Evolutionary conservation across 2,329 filamentous ascomycete species (phyloP).

Genomic region (Pyricularia sp.): DNA sequence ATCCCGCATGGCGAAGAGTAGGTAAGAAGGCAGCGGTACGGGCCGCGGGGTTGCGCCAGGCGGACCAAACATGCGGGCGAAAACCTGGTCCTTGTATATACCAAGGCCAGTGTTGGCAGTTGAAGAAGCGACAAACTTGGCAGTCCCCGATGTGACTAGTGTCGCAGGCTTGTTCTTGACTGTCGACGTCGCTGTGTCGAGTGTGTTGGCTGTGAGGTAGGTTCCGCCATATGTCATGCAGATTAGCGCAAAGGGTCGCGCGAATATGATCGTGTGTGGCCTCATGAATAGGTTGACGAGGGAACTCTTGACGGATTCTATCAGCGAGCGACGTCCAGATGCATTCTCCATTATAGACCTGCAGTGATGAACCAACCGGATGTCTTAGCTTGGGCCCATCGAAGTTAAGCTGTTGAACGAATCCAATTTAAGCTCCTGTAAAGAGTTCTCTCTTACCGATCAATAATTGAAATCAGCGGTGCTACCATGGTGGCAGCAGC

Average conservation of each 20-base stretch:
- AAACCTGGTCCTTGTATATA: conserved; percentile 78
- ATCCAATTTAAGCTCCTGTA: background rate
- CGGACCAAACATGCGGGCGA: conserved; percentile 73
- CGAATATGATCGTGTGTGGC: conserved; percentile 52
- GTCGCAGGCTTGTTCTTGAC: conserved; percentile 44
- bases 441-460: conserved; percentile 46
- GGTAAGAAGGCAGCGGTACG: conserved; percentile 63
- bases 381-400: background rate
- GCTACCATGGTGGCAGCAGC: conserved; percentile 69
- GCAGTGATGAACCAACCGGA: background rate
- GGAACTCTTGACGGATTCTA: conserved; percentile 49
- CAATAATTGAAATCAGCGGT: conserved; percentile 79
- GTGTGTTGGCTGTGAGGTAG: conserved; percentile 77
- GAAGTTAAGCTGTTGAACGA: background rate
- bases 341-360: conserved; percentile 76
- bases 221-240: conserved; percentile 76
- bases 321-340: conserved; percentile 55
- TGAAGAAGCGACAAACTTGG: conserved; percentile 75
- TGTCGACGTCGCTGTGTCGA: conserved; percentile 72
- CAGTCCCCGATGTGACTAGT: conserved; percentile 60
- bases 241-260: conserved; percentile 60
- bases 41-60: conserved; percentile 36
- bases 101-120: conserved; percentile 77
- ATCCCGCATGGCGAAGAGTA: conserved; percentile 74
- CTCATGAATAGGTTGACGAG: conserved; percentile 44